Base-by-base conservation (phyloP, 306 rosid genomes). In the Malus orientalis region DNA sequence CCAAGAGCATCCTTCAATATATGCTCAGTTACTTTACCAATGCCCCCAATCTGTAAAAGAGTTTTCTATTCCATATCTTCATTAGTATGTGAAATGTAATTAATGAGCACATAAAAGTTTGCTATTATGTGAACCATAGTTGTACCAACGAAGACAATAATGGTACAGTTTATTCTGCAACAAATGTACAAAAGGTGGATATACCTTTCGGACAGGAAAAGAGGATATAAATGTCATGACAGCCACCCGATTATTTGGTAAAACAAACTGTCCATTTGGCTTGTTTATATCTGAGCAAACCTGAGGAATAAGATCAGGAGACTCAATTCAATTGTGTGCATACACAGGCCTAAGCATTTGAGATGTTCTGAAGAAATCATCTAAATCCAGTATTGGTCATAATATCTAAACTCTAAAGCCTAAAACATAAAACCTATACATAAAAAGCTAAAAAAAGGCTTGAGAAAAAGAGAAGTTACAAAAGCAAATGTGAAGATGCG, bases 221-320 rank as follows among this genome's bases (percentile, higher is more conserved):
- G 98, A 92, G 71, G 96, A 90, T 79, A 89, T 84, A 77, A 95
- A 95, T 82, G 96, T 85, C 86, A 89, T 71, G 75, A 92, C 87
- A 74, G 97, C 98, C 85, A 81, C 69, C 81, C 88, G 91, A 59
- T 88, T 83, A 86, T 88, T 90, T 70, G 95, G 95, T 79, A 95
- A 90, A 73, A 95, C 73, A 84, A 89, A 90, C 84, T 91, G 93
- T 79, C 98, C 98, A 86, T 95, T 92, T 79, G 98, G 98, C 75
- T 95, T 95, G 88, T 95, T 95, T 84, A 95, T 95, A 76, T 95
- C 97, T 61, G 97, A 95, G 80, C 97, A 95, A 75, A 95, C 96
- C 98, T 95, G 80, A 70, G 49, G 63, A 78, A 74, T 19, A 55
- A 67, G 74, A 69, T 54, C 65, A 20, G 74, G 10, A 74, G 54